phyloP scores from a whole-genome alignment of 2,329 filamentous ascomycete genomes.

The Colletotrichum scovillei region DNA sequence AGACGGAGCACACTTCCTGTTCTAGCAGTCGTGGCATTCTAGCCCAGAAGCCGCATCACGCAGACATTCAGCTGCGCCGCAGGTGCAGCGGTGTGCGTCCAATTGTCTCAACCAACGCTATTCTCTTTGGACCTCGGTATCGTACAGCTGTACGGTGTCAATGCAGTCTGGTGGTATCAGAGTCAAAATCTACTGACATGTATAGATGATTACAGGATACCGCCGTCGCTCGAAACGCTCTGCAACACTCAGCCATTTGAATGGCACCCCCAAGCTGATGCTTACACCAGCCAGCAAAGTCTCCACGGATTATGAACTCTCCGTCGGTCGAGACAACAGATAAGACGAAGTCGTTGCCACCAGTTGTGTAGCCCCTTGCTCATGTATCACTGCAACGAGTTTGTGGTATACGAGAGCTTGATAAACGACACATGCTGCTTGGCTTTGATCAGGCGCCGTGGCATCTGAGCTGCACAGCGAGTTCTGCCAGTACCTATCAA shows the following conservation, averaged over 20 bases:
- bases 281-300: background rate
- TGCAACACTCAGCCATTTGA: background rate
- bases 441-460: background rate
- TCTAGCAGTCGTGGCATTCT: background rate
- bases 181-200: background rate
- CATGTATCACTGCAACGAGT: constrained; percentile 6
- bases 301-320: background rate
- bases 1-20: constrained; percentile 19
- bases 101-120: background rate
- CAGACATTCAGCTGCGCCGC: background rate
- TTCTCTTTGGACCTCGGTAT: background rate
- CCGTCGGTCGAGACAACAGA: background rate
- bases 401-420: constrained; percentile 12
- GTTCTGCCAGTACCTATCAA: background rate
- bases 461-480: background rate
- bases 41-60: background rate
- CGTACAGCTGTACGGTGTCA: background rate
- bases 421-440: background rate
- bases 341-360: background rate
- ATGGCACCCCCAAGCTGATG: background rate
- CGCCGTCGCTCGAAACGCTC: background rate
- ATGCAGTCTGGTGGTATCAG: background rate
- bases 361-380: background rate
- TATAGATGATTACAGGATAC: background rate
- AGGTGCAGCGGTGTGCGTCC: background rate